Evolutionary conservation across 164 flowering plant species (phyloP), one percentile per base, ranked within the genome.

Genomic region (Chimonanthus salicifolius): DNA sequence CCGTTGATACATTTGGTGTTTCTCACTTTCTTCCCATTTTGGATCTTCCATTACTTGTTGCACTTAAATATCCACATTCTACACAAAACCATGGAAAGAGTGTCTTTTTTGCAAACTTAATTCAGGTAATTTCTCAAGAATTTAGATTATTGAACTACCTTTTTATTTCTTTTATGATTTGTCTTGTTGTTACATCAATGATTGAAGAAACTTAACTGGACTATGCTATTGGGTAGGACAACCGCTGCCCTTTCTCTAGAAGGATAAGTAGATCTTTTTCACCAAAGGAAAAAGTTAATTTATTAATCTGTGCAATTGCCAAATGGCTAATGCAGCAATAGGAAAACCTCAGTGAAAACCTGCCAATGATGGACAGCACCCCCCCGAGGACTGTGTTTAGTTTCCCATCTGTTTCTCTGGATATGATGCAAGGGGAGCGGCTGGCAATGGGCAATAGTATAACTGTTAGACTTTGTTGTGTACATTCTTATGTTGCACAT

Each of bases 1-100:
- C 90, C n/a, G 87, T 94, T 21, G 99, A 94, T 5, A 94, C 98
- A 58, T 96, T 92, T 84, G 99, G 99, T 7, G 83, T 92, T 72
- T 92, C 98, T 68, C 90, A 80, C 80, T 81, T 96, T 72, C 85
- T 96, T 74, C 89, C 99, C 48, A 85, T 94, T 70, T 78, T 96
- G 64, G 91, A 92, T 72, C 90, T 92, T 71, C 92, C 98, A 47
- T 73, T 93, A 68, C 87, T 95, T 67, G 86, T 87, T 73, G 76
- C 81, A 46, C 43, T 68, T 60, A 78, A 67, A 45, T 64, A 77
- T 76, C 71, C 74, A 33, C 48, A n/a, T 49, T 43, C 16, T 51
- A 71, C 58, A 54, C 49, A 69, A 47, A 60, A 75, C 62, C 73
- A 73, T 49, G 72, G 68, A n/a, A 49, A 74, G 69, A 58, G 20